Evolutionary conservation across 768 basidiomycete genomes (phyloP), one percentile per base, ranked within the genome.

Genomic region (Guyanaporus albipodus): DNA sequence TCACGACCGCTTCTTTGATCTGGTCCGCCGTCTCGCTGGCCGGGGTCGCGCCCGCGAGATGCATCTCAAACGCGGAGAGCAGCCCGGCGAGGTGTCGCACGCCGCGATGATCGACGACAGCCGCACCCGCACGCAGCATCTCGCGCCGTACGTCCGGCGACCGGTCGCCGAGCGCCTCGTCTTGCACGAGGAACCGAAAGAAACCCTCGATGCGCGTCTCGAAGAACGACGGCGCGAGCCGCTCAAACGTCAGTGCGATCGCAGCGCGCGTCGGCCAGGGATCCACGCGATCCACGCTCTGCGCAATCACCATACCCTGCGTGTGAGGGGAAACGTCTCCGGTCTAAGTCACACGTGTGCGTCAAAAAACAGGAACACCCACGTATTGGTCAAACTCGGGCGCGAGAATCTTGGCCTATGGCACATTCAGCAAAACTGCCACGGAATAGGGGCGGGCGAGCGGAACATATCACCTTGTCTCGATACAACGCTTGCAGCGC

Each of bases 381-480:
- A 92, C 91, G 66, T 87, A 99, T 77, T 86, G 72, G 63, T 98
- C 96, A 59, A 89, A 97, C 64, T 96, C 91, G 1, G 94, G 93
- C 4, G 85, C 83, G 4, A 95, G 76, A 31, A 89, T 76, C 64
- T 86, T 92, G 3, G 91, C 89, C 87, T 88, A 46, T 9, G 27
- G 6, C 27, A 11, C 6, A 11, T 11, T 28, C 27, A 28, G 27
- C 27, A 28, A 28, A 28, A 11, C 27, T 6, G 27, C 11, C 28
- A 29, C 28, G 11, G 3, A 1, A 6, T n/a, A 12, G 33, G n/a
- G n/a, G n/a, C n/a, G n/a, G n/a, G n/a, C n/a, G n/a, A n/a, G n/a
- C n/a, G 24, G 8, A 15, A 12, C 9, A 2, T 12, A 48, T 24
- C 35, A 83, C 89, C 77, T 91, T 95, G 43, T 92, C 92, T 11